Evolutionary conservation across 805 yeast genomes (phyloP).

Genomic region (Myxozyma vanderwaltii): DNA sequence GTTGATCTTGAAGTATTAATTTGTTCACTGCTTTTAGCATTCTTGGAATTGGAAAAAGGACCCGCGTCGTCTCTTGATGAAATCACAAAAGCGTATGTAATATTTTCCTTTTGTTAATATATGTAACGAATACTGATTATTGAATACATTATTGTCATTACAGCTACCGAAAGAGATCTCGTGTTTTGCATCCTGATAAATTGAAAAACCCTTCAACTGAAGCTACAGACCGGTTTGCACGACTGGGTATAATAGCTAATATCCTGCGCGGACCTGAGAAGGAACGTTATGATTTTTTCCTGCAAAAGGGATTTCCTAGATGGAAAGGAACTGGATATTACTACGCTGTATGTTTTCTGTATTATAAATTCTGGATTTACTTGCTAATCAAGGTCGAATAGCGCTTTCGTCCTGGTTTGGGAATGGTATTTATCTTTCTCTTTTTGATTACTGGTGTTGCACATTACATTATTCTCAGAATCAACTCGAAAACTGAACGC

Average conservation of each 20-base stretch:
- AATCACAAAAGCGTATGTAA: slow-evolving; percentile 41
- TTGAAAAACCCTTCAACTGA: slow-evolving; percentile 53
- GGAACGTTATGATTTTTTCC: slow-evolving; percentile 81
- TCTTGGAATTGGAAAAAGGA: slow-evolving; percentile 51
- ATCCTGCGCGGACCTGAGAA: slow-evolving; percentile 63
- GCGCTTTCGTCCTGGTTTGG: slow-evolving; percentile 68
- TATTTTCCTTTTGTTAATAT: slow-evolving; percentile 17
- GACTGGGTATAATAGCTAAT: slow-evolving; percentile 74
- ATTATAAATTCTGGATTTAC: too few relatives aligned
- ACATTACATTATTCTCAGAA: slow-evolving; percentile 59
- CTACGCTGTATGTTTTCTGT: slow-evolving; percentile 46
- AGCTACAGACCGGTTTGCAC: slow-evolving; percentile 72
- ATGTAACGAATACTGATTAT: background rate
- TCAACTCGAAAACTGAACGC: slow-evolving; percentile 59
- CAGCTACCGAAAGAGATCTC: slow-evolving; percentile 66
- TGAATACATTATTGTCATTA: background rate
- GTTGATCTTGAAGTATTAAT: too few relatives aligned
- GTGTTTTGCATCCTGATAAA: slow-evolving; percentile 78
- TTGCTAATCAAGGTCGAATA: slow-evolving; percentile 32
- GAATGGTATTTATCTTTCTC: slow-evolving; percentile 55
- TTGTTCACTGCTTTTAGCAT: too few relatives aligned
- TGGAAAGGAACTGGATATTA: slow-evolving; percentile 71
- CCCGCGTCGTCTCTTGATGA: slow-evolving; percentile 44
- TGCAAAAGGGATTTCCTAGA: slow-evolving; percentile 80
- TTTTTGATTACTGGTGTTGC: slow-evolving; percentile 55